These are phyloP conservation scores for Davidsoniella eucalypti DNA, from an alignment of 2,329 filamentous ascomycete species.

Conservation along the genomic window DNA sequence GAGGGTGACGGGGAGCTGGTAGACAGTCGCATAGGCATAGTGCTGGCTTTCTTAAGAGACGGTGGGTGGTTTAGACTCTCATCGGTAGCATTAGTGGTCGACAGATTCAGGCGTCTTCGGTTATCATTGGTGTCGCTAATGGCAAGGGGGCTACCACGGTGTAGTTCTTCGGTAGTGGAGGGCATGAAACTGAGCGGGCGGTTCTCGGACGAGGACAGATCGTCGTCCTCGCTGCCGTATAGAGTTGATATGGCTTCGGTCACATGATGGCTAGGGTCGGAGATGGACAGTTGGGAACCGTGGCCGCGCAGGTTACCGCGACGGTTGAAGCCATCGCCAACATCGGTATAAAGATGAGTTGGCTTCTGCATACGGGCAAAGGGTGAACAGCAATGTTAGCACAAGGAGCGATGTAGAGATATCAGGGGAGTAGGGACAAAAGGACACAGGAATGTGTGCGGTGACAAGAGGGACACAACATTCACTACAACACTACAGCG, in stretches of 20 bases:
- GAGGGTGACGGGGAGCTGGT: constrained; percentile 21
- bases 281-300: constrained; percentile 47
- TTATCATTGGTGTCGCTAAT: constrained; percentile 21
- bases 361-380: constrained; percentile 30
- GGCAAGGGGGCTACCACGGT: constrained; percentile 15
- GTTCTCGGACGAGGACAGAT: constrained; percentile 30
- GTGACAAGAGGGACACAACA: background rate
- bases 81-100: constrained; percentile 27
- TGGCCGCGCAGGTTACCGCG: constrained; percentile 29
- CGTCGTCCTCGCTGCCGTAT: constrained; percentile 63
- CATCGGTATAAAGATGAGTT: constrained; percentile 37
- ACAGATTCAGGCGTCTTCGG: constrained; percentile 27
- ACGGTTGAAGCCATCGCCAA: constrained; percentile 40
- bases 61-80: constrained; percentile 13
- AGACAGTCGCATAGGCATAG: constrained; percentile 22
- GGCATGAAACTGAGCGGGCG: constrained; percentile 60
- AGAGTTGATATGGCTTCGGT: constrained; percentile 85
- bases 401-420: background rate
- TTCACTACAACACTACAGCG: too few relatives aligned
- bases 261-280: constrained; percentile 83
- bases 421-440: background rate
- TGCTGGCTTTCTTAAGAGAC: constrained; percentile 28
- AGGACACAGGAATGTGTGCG: background rate
- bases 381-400: constrained; percentile 13
- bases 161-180: constrained; percentile 9